Evolutionary conservation across 2,329 filamentous ascomycete species (phyloP).

Genomic region (Chaetothyriales sp.): DNA sequence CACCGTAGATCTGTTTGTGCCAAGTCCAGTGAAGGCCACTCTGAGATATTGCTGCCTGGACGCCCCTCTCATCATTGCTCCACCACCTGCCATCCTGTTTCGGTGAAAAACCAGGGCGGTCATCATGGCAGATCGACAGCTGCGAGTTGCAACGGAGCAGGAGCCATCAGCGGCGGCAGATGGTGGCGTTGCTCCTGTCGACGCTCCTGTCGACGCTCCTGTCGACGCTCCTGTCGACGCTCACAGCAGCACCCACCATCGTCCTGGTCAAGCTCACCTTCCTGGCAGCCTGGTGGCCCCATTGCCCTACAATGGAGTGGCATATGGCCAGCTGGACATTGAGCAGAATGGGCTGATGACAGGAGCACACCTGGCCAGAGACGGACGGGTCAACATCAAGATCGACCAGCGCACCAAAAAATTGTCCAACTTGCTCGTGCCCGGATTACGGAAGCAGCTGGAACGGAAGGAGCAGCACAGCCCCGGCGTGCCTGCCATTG

Average conservation of each 20-base stretch:
- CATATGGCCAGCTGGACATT: constrained; percentile 48
- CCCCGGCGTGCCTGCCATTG: constrained; percentile 46
- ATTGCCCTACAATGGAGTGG: constrained; percentile 15
- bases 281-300: constrained; percentile 8
- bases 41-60: not conserved
- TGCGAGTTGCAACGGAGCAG: not conserved
- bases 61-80: not conserved
- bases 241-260: constrained; percentile 1
- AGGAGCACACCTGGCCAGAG: constrained; percentile 49
- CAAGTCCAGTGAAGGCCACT: not conserved
- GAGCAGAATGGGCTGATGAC: constrained; percentile 49
- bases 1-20: not conserved
- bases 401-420: constrained; percentile 56
- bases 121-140: not conserved
- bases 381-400: constrained; percentile 66
- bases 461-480: constrained; percentile 31
- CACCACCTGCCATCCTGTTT: not conserved
- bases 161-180: no score
- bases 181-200: no score
- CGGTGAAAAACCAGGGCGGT: not conserved
- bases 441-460: constrained; percentile 45
- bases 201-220: no score
- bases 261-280: constrained; percentile 2
- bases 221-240: no score
- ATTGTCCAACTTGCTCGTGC: constrained; percentile 52